Evolutionary conservation across 2,329 filamentous ascomycete species (phyloP), one percentile per base, ranked within the genome.

Genomic region (Cladophialophora chaetospira): DNA sequence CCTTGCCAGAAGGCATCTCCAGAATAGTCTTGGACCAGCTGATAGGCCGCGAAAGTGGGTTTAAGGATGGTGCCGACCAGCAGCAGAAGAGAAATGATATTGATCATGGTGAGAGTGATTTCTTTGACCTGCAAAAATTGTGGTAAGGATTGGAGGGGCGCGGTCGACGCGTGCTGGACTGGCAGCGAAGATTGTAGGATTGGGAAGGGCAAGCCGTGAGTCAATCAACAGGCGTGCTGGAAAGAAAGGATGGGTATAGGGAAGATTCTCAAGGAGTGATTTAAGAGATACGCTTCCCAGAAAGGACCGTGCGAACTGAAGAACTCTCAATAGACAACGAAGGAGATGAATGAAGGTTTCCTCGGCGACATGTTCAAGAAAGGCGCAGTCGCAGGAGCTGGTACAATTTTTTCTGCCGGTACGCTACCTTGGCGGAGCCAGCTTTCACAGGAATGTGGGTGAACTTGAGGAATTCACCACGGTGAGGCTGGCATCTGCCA

Each of bases 1-100:
- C 75, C 72, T 42, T 75, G 69, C 61, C 81, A 77, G 69, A 82
- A 82, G 53, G 71, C 70, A 19, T 73, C 67, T 4, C 76, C 76
- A 9, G 73, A 69, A 68, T 78, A 79, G 48, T 68, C 70, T 55
- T 78, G 68, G 6, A 70, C 63, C 29, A 78, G 67, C 33, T 67
- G 63, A 59, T 77, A 77, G 55, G 61, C 67, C n/a, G 67, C 60
- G 10, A 63, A 49, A 5, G 59, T 60, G 19, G 45, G 26, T 40
- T 35, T 51, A 19, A 64, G 23, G 35, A 65, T 45, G 4, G 26
- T 28, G 54, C 62, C 54, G 62, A 52, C 62, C 52, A 62, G 62
- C 62, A 64, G 57, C 59, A 64, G 15, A 38, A 56, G 23, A n/a
- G 53, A 46, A 21, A 25, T 9, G 17, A 19, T 25, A 3, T n/a